A percentile compares a stretch with the other conserved stretches of the same genome.
Conservation (phyloP, 352 stramenopile genomes). For the Plasmopara halstedii region DNA sequence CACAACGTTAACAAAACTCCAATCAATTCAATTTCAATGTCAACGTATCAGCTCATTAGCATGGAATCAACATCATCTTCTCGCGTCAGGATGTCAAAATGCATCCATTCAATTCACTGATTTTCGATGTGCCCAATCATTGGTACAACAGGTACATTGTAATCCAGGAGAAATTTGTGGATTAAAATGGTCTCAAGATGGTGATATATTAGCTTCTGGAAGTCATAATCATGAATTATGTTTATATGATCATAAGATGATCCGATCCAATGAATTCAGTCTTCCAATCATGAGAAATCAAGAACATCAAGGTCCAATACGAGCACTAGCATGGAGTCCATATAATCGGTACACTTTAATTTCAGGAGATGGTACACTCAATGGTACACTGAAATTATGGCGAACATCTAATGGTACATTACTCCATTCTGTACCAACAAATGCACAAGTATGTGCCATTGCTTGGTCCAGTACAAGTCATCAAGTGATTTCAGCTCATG, state of each 20-base stretch:
- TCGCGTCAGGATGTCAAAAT: constrained; percentile 90
- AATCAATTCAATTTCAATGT: constrained; percentile 83
- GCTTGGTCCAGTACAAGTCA: constrained; percentile 79
- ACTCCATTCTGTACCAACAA: constrained; percentile 92
- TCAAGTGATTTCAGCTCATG: constrained; percentile 93
- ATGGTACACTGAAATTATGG: constrained; percentile 97
- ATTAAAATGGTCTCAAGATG: constrained; percentile 91
- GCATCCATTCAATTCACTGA: constrained; percentile 76
- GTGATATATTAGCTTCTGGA: constrained; percentile 88
- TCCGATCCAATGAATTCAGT: no score
- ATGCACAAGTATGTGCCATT: constrained; percentile 92
- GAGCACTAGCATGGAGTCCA: constrained; percentile 95
- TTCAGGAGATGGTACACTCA: constrained; percentile 91
- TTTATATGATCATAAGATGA: constrained; percentile 82
- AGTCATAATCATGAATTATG: constrained; percentile 94
- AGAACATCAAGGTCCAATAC: constrained; percentile 92
- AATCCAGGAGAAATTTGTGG: constrained; percentile 95
- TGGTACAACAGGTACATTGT: constrained; percentile 61
- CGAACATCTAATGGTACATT: constrained; percentile 74
- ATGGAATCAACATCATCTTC: constrained; percentile 81
- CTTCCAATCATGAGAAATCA: no score
- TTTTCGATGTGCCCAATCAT: constrained; percentile 28
- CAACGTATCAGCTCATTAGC: constrained; percentile 86
- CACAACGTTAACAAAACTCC: constrained; percentile 65
- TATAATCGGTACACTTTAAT: constrained; percentile 92